Evolutionary conservation across 768 basidiomycete genomes (phyloP), one percentile per base, ranked within the genome.

Genomic region (Mrakia frigida): DNA sequence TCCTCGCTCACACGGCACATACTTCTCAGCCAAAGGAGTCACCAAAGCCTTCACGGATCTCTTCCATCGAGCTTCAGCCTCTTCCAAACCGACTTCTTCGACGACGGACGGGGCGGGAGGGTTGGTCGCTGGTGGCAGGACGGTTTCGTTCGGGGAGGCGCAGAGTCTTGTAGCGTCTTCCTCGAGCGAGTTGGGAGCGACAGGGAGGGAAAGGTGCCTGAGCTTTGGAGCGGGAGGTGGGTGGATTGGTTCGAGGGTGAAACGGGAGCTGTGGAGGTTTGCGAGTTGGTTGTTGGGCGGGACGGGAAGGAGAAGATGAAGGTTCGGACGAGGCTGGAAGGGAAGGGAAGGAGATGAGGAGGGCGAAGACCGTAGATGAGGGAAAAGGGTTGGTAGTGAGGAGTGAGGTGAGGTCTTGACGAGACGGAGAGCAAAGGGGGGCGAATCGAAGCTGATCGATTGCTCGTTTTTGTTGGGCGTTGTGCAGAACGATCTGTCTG

Each of bases 1-100:
- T 21, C n/a, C 18, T 1, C 28, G 33, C 63, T 35, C 63, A 11
- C 39, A 35, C n/a, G n/a, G n/a, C n/a, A n/a, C 18, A 39, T 18
- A 37, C 39, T 21, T 37, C 65, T 37, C 35, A 68, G 7, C 65
- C 65, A 41, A 65, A 2, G 11, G 43, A 39, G 65, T 68, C 6
- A 68, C 65, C 65, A 41, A 39, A 25, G 65, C 65, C 21, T 68
- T 68, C 65, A 68, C 43, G 31, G 65, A 68, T 13, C 37, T 68
- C 37, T 68, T 68, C 37, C 39, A 23, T 41, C 37, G 37, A 21
- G 65, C 65, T 3, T 68, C 65, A 6, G 37, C 63, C 33, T 65
- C 63, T 3, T 61, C 59, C 3, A 65, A 65, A 21, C 37, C 63
- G 4, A 39, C 28, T 16, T 63, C 35, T 7, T 21, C n/a, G 16